Percentiles rank a stretch among this genome's conserved stretches.
phyloP scores from a whole-genome alignment of 345 rosid species.

The Citrus glauca region DNA sequence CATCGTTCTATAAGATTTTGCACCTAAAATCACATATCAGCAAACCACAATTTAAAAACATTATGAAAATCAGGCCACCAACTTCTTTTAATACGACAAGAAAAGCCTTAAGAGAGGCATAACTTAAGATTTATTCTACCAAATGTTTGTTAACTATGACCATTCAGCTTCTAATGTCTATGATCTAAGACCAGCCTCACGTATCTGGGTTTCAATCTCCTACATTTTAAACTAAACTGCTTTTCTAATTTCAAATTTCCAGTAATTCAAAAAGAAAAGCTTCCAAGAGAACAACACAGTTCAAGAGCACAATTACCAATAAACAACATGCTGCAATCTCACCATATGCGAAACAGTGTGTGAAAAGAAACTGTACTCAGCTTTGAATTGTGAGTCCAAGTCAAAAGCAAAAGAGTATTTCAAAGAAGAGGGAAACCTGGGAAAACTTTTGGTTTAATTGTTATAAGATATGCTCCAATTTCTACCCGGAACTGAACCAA shows the following conservation, averaged over 20 bases:
- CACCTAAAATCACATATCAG: conserved; percentile 50
- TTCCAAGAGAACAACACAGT: neutral
- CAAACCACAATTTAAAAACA: neutral
- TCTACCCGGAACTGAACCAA: neutral
- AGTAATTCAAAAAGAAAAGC: neutral
- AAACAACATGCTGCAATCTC: neutral
- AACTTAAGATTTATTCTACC: neutral
- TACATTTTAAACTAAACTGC: neutral
- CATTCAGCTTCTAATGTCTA: neutral
- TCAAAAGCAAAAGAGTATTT: neutral
- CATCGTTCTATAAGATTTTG: conserved; percentile 94
- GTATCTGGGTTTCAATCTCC: neutral
- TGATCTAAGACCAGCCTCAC: neutral
- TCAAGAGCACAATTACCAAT: neutral
- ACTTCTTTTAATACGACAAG: neutral
- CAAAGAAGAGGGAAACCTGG: neutral
- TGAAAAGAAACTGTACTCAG: neutral
- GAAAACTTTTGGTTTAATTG: neutral
- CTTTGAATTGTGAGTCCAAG: neutral
- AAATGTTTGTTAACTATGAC: neutral
- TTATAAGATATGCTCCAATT: neutral
- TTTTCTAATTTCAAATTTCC: neutral
- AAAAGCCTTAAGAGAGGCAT: neutral
- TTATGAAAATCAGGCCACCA: neutral
- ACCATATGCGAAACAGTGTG: neutral